Percentiles rank a stretch among this genome's conserved stretches.
Evolutionary conservation across 2,329 filamentous ascomycete genomes (phyloP).

Genomic region (Zarea fungicola): DNA sequence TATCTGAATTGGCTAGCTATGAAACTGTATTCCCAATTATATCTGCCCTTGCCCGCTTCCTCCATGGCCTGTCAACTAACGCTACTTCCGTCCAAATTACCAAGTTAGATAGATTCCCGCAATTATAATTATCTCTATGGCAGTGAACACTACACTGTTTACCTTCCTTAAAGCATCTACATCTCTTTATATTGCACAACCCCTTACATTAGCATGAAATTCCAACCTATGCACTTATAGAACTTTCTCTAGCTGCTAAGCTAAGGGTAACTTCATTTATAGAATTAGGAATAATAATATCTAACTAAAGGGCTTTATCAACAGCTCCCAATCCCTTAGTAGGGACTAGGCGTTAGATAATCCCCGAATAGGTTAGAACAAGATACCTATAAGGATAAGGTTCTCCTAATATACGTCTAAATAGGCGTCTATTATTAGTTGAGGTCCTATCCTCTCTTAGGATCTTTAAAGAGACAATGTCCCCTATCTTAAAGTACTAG

Average conservation of each 20-base stretch:
- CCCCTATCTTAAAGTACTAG: not conserved
- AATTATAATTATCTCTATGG: constrained; percentile 8
- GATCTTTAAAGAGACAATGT: constrained; percentile 1
- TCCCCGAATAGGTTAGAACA: constrained; percentile 2
- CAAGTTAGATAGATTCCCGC: constrained; percentile 4
- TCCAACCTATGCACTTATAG: constrained; percentile 5
- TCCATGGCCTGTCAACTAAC: not conserved
- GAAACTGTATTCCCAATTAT: constrained; percentile 1
- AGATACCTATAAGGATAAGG: constrained; percentile 6
- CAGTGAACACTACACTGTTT: constrained; percentile 8
- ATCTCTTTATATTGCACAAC: constrained; percentile 8
- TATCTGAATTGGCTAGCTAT: not conserved
- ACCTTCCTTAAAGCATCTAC: constrained; percentile 1
- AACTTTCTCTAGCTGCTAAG: constrained; percentile 4
- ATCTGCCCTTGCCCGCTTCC: not conserved
- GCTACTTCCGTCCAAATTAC: constrained; percentile 2
- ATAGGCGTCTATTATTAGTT: not conserved
- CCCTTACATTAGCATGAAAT: constrained; percentile 9
- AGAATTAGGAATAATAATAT: constrained; percentile 8
- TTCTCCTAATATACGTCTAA: constrained; percentile 3
- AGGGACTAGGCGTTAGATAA: constrained; percentile 9
- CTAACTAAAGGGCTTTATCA: constrained; percentile 5
- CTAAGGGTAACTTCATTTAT: constrained; percentile 7
- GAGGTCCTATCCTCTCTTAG: not conserved
- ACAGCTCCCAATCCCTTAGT: constrained; percentile 5